Conservation (phyloP, 2,329 filamentous ascomycete genomes). For the Talaromyces sp. region DNA sequence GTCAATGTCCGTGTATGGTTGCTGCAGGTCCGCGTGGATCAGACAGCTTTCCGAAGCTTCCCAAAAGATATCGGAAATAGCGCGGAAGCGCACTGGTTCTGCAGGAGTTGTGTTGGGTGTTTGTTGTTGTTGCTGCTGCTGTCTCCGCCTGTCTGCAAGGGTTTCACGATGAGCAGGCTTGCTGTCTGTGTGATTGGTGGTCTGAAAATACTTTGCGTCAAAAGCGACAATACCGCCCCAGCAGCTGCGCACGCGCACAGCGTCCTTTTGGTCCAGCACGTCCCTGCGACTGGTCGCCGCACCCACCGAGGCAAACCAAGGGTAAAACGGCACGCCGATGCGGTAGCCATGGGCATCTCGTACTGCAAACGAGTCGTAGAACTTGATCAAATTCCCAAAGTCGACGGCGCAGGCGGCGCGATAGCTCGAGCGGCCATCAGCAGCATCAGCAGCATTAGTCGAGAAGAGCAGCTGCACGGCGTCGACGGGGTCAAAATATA, state of each 20-base stretch:
- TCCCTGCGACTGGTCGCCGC: conserved; percentile 55
- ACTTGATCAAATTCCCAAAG: conserved; percentile 67
- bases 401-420: conserved; percentile 69
- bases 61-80: conserved; percentile 55
- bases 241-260: conserved; percentile 66
- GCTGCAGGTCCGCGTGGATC: conserved; percentile 46
- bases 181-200: neutral
- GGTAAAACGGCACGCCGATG: conserved; percentile 66
- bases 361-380: conserved; percentile 72
- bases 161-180: neutral
- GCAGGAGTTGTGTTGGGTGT: neutral
- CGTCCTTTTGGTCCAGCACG: conserved; percentile 52
- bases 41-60: conserved; percentile 64
- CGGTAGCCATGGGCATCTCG: conserved; percentile 65
- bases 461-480: conserved; percentile 58
- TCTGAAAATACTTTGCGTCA: conserved; percentile 43
- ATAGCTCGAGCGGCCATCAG: conserved; percentile 53
- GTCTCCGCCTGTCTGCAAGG: neutral
- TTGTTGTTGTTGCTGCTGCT: neutral
- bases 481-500: conserved; percentile 57
- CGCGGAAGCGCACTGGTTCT: conserved; percentile 52
- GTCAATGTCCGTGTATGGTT: conserved; percentile 24
- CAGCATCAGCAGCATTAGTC: conserved; percentile 49
- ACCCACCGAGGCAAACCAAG: conserved; percentile 59
- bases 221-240: conserved; percentile 69